phyloP scores from a whole-genome alignment of 108 stramenopile species.

The Nannochloropsis salina region DNA sequence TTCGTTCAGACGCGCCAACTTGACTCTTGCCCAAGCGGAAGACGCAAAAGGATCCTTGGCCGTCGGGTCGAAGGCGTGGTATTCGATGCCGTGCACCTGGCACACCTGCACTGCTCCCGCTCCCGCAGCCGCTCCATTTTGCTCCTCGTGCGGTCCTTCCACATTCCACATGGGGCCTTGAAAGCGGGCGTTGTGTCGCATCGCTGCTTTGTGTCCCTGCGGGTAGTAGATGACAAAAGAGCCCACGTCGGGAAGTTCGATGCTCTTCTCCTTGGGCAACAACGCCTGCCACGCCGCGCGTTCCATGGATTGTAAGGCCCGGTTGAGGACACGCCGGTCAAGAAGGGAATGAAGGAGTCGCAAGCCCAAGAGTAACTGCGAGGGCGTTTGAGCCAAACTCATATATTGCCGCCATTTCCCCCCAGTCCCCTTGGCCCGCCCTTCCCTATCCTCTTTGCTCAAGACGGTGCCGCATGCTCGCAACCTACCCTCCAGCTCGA shows the following conservation, averaged over 20 bases:
- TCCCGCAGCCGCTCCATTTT: not conserved
- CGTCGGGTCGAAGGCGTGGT: not conserved
- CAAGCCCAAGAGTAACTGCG: not conserved
- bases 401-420: conserved; percentile 17
- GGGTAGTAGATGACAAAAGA: not conserved
- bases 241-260: not conserved
- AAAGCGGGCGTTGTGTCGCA: not conserved
- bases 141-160: not conserved
- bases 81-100: not conserved
- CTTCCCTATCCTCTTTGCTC: conserved; percentile 19
- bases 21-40: not conserved
- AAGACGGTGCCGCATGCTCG: not conserved
- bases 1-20: not conserved
- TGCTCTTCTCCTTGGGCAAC: conserved; percentile 19
- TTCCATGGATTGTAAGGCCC: not conserved
- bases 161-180: conserved; percentile 5
- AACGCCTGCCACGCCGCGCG: not conserved
- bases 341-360: not conserved
- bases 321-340: not conserved
- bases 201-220: not conserved
- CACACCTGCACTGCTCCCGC: conserved; percentile 11
- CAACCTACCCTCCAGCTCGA: not conserved
- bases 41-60: conserved; percentile 5
- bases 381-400: not conserved
- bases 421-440: not conserved